Base-by-base conservation (phyloP, 2,329 filamentous ascomycete genomes). In the Fusarium gaditjirri region DNA sequence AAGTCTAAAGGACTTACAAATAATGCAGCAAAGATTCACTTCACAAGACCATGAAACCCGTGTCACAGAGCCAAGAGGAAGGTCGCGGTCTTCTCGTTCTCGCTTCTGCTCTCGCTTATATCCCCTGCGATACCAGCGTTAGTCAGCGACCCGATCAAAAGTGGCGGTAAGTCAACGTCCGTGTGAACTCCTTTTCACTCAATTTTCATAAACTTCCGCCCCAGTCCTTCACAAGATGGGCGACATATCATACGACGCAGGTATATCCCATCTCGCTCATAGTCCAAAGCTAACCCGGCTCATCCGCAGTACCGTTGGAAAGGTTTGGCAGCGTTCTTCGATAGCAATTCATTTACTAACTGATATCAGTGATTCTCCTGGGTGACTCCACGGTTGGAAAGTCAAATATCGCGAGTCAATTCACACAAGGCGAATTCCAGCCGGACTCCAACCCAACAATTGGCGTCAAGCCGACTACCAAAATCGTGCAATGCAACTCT, bases 321-420 rank as follows among this genome's bases (percentile, higher is more conserved):
- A 57, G 39, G 50, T 61, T n/a, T n/a, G 13, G 7, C 3, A 9
- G 1, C 5, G 7, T 2, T 11, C 16, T 4, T 14, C 2, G 25
- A 4, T 13, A 2, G 1, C 3, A 5, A 6, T 31, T n/a, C 4
- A 5, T 13, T 17, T 12, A 10, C 50, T 61, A 19, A 61, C 21
- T 2, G 7, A n/a, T 0, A n/a, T 10, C 23, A 65, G 62, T 65
- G 5, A 7, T 65, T 14, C 23, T 65, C 2, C 25, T 67, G 9
- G 64, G 64, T 8, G 53, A 67, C 54, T 33, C 62, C 1, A 19
- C 8, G 5, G 53, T 50, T 27, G 64, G 64, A 23, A 67, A 67
- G 27, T 61, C 62, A 16, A 67, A 52, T 19, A 25, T 67, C 3
- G 54, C 50, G 1, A 53, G n/a, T 36, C 64, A 67, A 52, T 67